Evolutionary conservation across 441 rosid species (phyloP), one percentile per base, ranked within the genome.

Genomic region (Geranium incanum): DNA sequence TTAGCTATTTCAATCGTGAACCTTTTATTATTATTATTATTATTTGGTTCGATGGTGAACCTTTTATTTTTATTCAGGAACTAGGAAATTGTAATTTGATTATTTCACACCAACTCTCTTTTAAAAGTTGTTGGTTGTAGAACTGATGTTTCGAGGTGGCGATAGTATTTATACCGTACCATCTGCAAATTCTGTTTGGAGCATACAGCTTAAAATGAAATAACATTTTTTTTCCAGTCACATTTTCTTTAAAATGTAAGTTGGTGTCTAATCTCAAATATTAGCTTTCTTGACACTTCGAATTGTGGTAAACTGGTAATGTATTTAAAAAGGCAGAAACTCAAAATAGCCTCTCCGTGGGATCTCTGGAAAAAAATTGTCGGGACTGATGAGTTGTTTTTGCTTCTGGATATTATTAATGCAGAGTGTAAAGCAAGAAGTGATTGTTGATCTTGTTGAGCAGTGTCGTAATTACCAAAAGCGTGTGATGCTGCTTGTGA

Each of bases 381-480:
- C 33, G 33, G 33, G 33, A 28, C 33, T 28, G 33, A 28, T 28
- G 3, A 28, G 33, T 1, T 28, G 33, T 28, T 28, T 28, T 28
- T 64, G 48, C 50, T 36, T 9, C 11, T 41, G 67, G 19, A 48
- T 69, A 39, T 4, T 39, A 19, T 59, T 72, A 66, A 84, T 79
- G 72, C 90, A 95, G 99, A 89, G 86, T 63, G 66, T 90, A 77
- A 92, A 89, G 82, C 83, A 92, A 79, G 99, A 94, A 80, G 80
- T 92, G 75, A 88, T 94, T 68, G 88, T 90, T 72, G 99, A 95
- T 74, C 93, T 95, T 76, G 97, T 89, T 16, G 97, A 87, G 64
- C 99, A 95, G 79, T 92, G 99, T 70, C 90, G 89, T 70, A 86
- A 90, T 69, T 95, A 92, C 84, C 97, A 90, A 75, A 84, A 86